Base-by-base conservation (phyloP, 2,329 filamentous ascomycete genomes). In the Colletotrichum tabaci region DNA sequence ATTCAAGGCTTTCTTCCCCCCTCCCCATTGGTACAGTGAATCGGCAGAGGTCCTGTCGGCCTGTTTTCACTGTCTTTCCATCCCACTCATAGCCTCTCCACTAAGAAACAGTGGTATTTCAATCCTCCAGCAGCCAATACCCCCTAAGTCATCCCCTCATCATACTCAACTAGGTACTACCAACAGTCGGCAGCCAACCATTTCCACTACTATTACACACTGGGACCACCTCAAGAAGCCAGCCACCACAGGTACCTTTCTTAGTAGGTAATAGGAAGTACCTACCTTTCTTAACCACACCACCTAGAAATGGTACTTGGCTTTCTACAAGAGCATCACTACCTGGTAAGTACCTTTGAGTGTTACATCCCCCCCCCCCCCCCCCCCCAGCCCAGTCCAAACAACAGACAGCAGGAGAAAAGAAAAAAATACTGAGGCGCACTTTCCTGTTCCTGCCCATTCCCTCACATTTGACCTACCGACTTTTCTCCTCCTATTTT, bases 401-500 rank as follows among this genome's bases (percentile, higher is more conserved):
- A 40, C 23, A 21, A 49, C 30, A 58, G 62, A 42, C 18, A 18
- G 42, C 16, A 53, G 42, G 18, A 38, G 50, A 53, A 50, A 13
- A 35, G 52, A 67, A 60, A 71, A 67, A 64, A 63, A 60, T 10
- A 71, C 61, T 60, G 40, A 47, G 47, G 52, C 66, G 66, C 70
- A 69, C 65, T 73, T 73, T 74, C 69, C 72, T 67, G 71, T 73
- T 67, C 72, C 66, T 77, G 67, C 68, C 76, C 75, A 73, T 38
- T 68, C 74, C 66, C 75, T 73, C 68, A 72, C 73, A 67, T 65
- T 77, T 74, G 35, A 75, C 74, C 76, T 61, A 71, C 69, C 61
- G 66, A 67, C 66, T 75, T 73, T 71, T 68, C 62, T 66, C 56
- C 66, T 67, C 72, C 77, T 75, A 79, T 77, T 75, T 75, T 78